A percentile compares a stretch with the other conserved stretches of the same genome.
These are phyloP conservation scores for Dryas alaskensis DNA, from an alignment of 306 rosid genomes.

Conservation along the genomic window DNA sequence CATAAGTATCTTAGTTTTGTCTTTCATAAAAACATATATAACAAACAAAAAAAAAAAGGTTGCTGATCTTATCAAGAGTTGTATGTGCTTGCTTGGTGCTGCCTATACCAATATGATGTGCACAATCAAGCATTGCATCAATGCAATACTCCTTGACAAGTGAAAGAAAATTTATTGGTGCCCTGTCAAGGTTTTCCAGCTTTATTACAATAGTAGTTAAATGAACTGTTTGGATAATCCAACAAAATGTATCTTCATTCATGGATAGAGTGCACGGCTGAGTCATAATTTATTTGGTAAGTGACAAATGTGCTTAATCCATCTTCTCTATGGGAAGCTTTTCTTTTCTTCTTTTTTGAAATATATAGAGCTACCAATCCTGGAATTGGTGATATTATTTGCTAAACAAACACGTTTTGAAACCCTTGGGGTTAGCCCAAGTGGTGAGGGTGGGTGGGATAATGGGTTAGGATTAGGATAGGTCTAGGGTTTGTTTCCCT, in stretches of 20 bases:
- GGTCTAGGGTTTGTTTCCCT: no score
- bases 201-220: background rate
- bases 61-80: background rate
- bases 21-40: background rate
- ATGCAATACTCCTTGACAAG: background rate
- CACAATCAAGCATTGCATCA: background rate
- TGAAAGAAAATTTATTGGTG: background rate
- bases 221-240: background rate
- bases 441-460: background rate
- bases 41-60: background rate
- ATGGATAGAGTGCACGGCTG: background rate
- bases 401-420: background rate
- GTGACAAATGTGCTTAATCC: background rate
- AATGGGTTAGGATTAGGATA: background rate
- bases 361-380: no score
- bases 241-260: background rate
- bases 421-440: no score
- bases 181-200: background rate
- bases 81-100: background rate
- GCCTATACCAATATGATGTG: background rate
- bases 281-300: background rate
- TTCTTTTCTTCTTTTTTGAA: background rate
- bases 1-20: background rate
- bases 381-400: background rate
- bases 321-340: background rate